Evolutionary conservation across 768 basidiomycete genomes (phyloP), one percentile per base, ranked within the genome.

Genomic region (Amanita subjunquillea): DNA sequence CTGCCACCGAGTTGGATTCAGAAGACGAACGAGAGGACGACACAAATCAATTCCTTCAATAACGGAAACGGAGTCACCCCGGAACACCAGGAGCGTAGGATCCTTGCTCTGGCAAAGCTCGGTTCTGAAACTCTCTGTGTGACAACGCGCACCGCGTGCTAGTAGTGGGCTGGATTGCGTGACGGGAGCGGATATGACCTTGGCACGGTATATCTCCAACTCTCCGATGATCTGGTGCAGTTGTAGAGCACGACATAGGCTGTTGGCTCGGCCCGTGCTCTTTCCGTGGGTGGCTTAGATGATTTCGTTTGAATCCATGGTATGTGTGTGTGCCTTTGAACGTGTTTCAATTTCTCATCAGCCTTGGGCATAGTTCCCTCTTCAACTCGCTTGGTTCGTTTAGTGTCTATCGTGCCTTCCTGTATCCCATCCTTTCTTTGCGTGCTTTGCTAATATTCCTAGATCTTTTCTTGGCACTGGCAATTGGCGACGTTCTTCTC

Each of bases 81-180:
- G 44, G 44, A 30, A 46, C 44, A 30, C 44, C 29, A 20, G 44
- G 44, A 30, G 15, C 30, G 29, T n/a, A 15, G 44, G 44, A 13
- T 27, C 15, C 29, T 17, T 17, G 29, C 44, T 29, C 30, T 46
- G 44, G 44, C 44, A 46, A 46, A 42, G 44, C 29, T 29, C 10
- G 44, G 44, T 17, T 17, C 32, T 54, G 53, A 25, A n/a, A 34
- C 27, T 51, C 53, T 29, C 60, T 54, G 38, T 50, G 60, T 25
- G 50, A 15, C 15, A 44, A 40, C 53, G 51, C 3, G 44, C 51
- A 15, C 50, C 23, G 20, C 54, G 57, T 20, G 45, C 51, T 17
- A 17, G 29, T 46, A 30, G 29, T 46, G 29, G 44, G 44, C 27
- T 32, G n/a, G 44, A 30, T 46, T 17, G 44, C 30, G 44, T 46